Percentiles rank a stretch among this genome's conserved stretches.
Evolutionary conservation across 805 yeast genomes (phyloP).

Genomic region (Saturnispora mendoncae): DNA sequence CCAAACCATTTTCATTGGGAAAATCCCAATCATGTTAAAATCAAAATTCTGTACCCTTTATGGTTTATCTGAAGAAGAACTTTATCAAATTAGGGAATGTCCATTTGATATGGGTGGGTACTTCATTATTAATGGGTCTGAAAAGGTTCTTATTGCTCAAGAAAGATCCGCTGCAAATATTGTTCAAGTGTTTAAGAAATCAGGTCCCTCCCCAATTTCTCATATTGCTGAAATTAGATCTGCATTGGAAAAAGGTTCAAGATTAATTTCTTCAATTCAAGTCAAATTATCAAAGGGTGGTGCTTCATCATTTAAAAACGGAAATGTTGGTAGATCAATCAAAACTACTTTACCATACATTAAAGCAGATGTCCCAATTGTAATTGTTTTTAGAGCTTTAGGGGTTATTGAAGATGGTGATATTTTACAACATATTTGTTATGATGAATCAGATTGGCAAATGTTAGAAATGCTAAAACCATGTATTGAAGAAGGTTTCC

Average conservation of each 20-base stretch:
- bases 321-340: conserved; percentile 68
- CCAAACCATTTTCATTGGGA: conserved; percentile 68
- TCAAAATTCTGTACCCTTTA: conserved; percentile 92
- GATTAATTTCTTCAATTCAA: conserved; percentile 89
- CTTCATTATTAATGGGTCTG: conserved; percentile 96
- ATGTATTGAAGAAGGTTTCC: conserved; percentile 98
- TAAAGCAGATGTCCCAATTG: conserved; percentile 94
- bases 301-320: conserved; percentile 35
- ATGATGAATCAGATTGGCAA: conserved; percentile 97
- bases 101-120: conserved; percentile 99
- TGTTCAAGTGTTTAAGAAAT: conserved; percentile 95
- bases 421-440: conserved; percentile 94
- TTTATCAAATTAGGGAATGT: conserved; percentile 93
- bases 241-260: conserved; percentile 94
- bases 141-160: conserved; percentile 96
- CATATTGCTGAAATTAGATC: conserved; percentile 95
- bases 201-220: conserved; percentile 94
- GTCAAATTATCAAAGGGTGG: conserved; percentile 65
- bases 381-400: conserved; percentile 91
- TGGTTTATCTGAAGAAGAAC: conserved; percentile 84
- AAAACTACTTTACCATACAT: conserved; percentile 95
- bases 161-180: conserved; percentile 98
- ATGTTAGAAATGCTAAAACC: conserved; percentile 99
- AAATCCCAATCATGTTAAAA: conserved; percentile 95
- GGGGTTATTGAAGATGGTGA: conserved; percentile 99